phyloP scores from a whole-genome alignment of 2,329 filamentous ascomycete species.

The Botrytis elliptica region DNA sequence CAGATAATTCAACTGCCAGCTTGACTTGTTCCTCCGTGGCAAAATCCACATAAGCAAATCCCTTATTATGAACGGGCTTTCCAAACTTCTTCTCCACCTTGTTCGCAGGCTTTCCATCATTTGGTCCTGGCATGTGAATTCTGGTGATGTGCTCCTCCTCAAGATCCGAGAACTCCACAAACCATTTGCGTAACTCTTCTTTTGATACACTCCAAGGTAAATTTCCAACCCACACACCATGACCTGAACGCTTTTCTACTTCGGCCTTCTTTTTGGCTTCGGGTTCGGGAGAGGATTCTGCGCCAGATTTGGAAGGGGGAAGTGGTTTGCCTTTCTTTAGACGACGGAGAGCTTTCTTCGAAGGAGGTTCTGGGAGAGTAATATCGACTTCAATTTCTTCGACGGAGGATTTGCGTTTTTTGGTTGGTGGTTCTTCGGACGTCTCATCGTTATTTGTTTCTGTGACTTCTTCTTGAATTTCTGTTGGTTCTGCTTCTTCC shows the following conservation, averaged over 20 bases:
- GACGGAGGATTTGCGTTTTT: conserved; percentile 67
- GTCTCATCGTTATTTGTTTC: conserved; percentile 19
- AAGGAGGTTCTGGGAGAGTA: conserved; percentile 84
- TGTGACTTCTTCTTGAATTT: not conserved
- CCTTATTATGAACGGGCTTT: conserved; percentile 63
- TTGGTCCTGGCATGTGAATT: conserved; percentile 55
- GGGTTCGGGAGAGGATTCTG: conserved; percentile 42
- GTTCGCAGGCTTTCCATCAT: conserved; percentile 42
- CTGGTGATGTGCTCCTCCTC: conserved; percentile 74
- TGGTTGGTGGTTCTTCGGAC: conserved; percentile 31
- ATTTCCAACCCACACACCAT: conserved; percentile 96
- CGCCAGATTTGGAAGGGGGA: conserved; percentile 45
- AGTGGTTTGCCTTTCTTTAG: conserved; percentile 78
- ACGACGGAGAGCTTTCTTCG: conserved; percentile 86
- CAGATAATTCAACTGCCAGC: conserved; percentile 79
- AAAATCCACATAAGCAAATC: conserved; percentile 97
- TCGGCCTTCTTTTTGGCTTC: conserved; percentile 43
- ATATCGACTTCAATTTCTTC: conserved; percentile 89
- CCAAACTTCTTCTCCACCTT: conserved; percentile 36
- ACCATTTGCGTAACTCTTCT: conserved; percentile 72
- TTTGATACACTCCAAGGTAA: conserved; percentile 79
- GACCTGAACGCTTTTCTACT: conserved; percentile 65
- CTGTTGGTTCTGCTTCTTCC: not conserved
- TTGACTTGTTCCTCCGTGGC: conserved; percentile 62
- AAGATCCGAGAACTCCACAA: conserved; percentile 70